Conservation (phyloP, 257 asterid species). For the Nicotiana otophora region DNA sequence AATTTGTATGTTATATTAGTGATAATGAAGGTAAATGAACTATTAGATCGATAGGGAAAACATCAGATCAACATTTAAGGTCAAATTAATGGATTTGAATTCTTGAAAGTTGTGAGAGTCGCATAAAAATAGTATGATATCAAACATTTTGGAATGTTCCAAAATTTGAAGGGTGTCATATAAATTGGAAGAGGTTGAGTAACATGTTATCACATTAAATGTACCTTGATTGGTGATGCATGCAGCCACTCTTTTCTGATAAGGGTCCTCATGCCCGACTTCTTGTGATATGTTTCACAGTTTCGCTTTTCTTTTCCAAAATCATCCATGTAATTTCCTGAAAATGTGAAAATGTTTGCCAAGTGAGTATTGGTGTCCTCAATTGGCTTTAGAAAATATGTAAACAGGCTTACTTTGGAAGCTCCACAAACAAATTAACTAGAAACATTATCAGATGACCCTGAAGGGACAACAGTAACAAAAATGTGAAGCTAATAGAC, state of each 20-base stretch:
- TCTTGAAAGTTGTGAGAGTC: not conserved
- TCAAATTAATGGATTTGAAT: not conserved
- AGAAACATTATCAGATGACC: not conserved
- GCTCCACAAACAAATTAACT: not conserved
- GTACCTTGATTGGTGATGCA: slow-evolving; percentile 6
- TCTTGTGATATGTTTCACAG: not conserved
- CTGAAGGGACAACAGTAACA: not conserved
- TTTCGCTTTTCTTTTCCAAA: not conserved
- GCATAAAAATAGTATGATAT: not conserved
- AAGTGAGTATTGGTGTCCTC: not conserved
- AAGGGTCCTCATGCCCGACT: slow-evolving; percentile 3
- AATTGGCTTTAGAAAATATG: not conserved
- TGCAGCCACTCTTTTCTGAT: slow-evolving; percentile 9
- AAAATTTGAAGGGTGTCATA: not conserved
- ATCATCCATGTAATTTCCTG: slow-evolving; percentile 9
- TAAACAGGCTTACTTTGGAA: not conserved
- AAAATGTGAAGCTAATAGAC: not conserved
- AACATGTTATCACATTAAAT: not conserved
- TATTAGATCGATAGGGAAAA: not conserved
- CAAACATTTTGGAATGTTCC: not conserved
- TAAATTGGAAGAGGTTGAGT: not conserved
- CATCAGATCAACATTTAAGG: not conserved
- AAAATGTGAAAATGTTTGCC: not conserved
- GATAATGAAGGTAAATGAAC: not conserved
- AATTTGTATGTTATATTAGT: not conserved